A percentile compares a stretch with the other conserved stretches of the same genome.
Conservation (phyloP, 2,329 filamentous ascomycete genomes). For the Akanthomyces dipterigenus region DNA sequence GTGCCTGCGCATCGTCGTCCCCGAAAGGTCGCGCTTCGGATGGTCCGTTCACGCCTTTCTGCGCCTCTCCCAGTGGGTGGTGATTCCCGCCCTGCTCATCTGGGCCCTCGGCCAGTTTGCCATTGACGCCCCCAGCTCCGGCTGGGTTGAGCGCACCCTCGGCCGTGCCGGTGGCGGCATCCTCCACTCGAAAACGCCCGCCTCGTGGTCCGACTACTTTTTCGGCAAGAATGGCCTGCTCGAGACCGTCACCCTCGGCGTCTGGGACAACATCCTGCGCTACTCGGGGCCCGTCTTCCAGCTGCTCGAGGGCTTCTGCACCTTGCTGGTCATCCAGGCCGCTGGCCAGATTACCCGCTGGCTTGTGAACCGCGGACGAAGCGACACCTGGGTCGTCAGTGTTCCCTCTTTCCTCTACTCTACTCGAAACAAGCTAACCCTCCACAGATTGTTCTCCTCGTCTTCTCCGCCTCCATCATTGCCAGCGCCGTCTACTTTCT, state of each 20-base stretch:
- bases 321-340: slow-evolving; percentile 88
- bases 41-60: slow-evolving; percentile 63
- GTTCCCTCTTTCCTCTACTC: background rate
- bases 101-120: slow-evolving; percentile 96
- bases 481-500: slow-evolving; percentile 94
- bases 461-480: slow-evolving; percentile 84
- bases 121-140: slow-evolving; percentile 69
- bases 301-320: slow-evolving; percentile 92
- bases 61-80: slow-evolving; percentile 73
- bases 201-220: slow-evolving; percentile 70
- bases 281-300: slow-evolving; percentile 96
- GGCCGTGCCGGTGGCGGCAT: slow-evolving; percentile 40
- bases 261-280: slow-evolving; percentile 80
- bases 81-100: slow-evolving; percentile 81
- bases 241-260: slow-evolving; percentile 72
- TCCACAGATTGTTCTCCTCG: slow-evolving; percentile 74
- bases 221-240: slow-evolving; percentile 81
- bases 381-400: slow-evolving; percentile 92
- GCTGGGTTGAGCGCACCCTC: slow-evolving; percentile 79
- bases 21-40: slow-evolving; percentile 69
- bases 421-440: slow-evolving; percentile 14
- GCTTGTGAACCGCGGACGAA: slow-evolving; percentile 87
- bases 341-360: slow-evolving; percentile 90
- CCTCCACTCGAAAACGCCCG: slow-evolving; percentile 50
- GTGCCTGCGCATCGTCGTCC: slow-evolving; percentile 69